Conservation (phyloP, 2,329 filamentous ascomycete genomes). For the Penicillium brevicompactum region DNA sequence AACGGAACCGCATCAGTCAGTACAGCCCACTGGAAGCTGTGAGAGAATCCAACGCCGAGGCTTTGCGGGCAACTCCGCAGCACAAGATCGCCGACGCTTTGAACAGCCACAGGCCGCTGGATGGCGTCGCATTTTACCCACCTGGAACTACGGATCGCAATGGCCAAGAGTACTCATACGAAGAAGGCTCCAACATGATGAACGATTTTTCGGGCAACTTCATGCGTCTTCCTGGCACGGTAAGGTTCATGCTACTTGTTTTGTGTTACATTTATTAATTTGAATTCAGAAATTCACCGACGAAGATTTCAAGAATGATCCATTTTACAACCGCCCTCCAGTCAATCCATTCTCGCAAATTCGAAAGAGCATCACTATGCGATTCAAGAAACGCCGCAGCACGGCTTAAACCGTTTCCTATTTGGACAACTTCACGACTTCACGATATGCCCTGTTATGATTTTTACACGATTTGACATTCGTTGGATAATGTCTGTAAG, state of each 20-base stretch:
- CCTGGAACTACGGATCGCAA: slow-evolving; percentile 68
- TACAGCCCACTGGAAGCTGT: slow-evolving; percentile 77
- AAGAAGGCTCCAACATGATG: slow-evolving; percentile 87
- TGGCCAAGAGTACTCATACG: slow-evolving; percentile 73
- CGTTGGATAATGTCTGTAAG: slow-evolving; percentile 8
- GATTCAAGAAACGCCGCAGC: slow-evolving; percentile 26
- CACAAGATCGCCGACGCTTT: slow-evolving; percentile 78
- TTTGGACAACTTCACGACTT: not conserved
- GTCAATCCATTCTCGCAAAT: slow-evolving; percentile 33
- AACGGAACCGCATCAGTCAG: slow-evolving; percentile 67
- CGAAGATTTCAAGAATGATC: slow-evolving; percentile 43
- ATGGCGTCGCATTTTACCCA: slow-evolving; percentile 77
- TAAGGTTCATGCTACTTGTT: slow-evolving; percentile 50
- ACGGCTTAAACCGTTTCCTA: slow-evolving; percentile 6
- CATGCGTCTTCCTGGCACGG: slow-evolving; percentile 71
- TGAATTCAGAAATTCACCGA: slow-evolving; percentile 40
- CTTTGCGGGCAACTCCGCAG: slow-evolving; percentile 75
- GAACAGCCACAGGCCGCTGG: slow-evolving; percentile 72
- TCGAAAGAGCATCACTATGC: slow-evolving; percentile 30
- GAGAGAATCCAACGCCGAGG: slow-evolving; percentile 70
- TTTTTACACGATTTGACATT: not conserved
- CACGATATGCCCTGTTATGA: slow-evolving; percentile 7
- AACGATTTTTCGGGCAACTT: slow-evolving; percentile 64
- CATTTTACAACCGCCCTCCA: slow-evolving; percentile 37
- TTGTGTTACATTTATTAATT: not conserved